Percentiles rank a stretch among this genome's conserved stretches.
These are phyloP conservation scores for Wallacemonas sp. DNA, from an alignment of 208 protist species.

Conservation along the genomic window DNA sequence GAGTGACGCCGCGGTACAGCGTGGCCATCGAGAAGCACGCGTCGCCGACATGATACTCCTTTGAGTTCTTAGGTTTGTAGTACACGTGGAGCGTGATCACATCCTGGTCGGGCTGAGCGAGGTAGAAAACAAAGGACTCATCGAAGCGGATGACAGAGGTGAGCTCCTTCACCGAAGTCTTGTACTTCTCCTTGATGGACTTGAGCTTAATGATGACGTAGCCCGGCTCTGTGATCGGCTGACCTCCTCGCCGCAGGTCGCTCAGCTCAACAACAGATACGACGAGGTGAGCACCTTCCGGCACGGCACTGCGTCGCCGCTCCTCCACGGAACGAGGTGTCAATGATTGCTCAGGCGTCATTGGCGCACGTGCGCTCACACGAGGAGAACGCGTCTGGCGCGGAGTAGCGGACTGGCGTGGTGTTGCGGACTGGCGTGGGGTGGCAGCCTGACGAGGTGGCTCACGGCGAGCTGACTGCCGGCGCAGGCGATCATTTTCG, in stretches of 20 bases:
- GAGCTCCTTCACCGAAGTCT: conserved; percentile 78
- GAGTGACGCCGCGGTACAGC: conserved; percentile 68
- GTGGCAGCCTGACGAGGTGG: conserved; percentile 23
- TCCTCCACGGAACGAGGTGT: conserved; percentile 66
- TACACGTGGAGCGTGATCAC: conserved; percentile 91
- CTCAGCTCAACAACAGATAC: conserved; percentile 78
- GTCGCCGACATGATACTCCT: conserved; percentile 84
- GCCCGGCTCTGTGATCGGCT: conserved; percentile 70
- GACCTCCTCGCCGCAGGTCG: conserved; percentile 63
- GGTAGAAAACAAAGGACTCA: conserved; percentile 87
- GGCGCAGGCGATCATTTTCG: conserved; percentile 43
- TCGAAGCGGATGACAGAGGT: conserved; percentile 76
- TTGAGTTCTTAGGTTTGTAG: conserved; percentile 72
- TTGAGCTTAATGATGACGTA: conserved; percentile 87
- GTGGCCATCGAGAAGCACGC: conserved; percentile 87
- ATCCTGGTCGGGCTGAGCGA: conserved; percentile 87
- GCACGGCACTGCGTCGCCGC: conserved; percentile 56
- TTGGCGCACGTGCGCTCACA: conserved; percentile 28
- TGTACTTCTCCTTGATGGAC: conserved; percentile 92
- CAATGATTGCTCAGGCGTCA: conserved; percentile 25
- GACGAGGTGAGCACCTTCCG: conserved; percentile 78
- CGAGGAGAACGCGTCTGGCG: conserved; percentile 23
- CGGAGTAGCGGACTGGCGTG: conserved; percentile 22
- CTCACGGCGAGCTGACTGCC: conserved; percentile 4
- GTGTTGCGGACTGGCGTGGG: conserved; percentile 13